Percentiles rank a stretch among this genome's conserved stretches.
Evolutionary conservation across 225 moss, liverwort and hornwort species (phyloP).

Genomic region (Polytrichum formosum): DNA sequence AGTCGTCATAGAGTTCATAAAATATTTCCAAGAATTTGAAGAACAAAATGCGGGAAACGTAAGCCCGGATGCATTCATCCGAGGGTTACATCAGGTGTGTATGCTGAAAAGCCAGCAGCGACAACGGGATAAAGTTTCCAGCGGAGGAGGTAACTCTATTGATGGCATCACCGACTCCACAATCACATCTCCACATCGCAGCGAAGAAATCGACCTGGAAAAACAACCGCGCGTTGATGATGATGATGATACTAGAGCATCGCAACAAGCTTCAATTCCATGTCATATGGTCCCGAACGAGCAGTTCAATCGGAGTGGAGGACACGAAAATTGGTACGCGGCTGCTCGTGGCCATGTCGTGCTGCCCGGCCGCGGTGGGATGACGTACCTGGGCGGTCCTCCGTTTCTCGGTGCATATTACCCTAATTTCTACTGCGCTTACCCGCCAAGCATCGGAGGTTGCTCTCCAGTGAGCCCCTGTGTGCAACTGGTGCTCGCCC

Average conservation of each 20-base stretch:
- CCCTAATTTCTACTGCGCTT: constrained; percentile 40
- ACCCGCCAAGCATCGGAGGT: constrained; percentile 36
- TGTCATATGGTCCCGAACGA: too few species aligned
- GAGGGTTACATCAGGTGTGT: constrained; percentile 37
- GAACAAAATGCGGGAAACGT: constrained; percentile 13
- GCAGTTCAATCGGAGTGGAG: not conserved
- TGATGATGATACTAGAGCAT: too few species aligned
- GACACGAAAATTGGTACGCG: constrained; percentile 17
- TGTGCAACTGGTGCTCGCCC: constrained; percentile 38
- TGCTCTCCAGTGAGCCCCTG: constrained; percentile 27
- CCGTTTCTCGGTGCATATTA: constrained; percentile 18
- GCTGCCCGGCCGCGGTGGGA: constrained; percentile 16
- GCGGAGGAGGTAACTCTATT: too few species aligned
- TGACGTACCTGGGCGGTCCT: constrained; percentile 23
- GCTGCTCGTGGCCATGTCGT: constrained; percentile 11
- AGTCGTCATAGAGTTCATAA: constrained; percentile 30
- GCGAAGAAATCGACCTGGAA: too few species aligned
- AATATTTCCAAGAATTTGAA: constrained; percentile 24
- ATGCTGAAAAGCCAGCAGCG: not conserved
- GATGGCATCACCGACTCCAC: too few species aligned
- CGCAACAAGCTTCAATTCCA: too few species aligned
- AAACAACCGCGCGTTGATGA: too few species aligned
- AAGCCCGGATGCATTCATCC: constrained; percentile 25
- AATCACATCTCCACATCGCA: too few species aligned
- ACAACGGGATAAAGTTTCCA: not conserved